Evolutionary conservation across 345 rosid genomes (phyloP).

Genomic region (Viola odorata): DNA sequence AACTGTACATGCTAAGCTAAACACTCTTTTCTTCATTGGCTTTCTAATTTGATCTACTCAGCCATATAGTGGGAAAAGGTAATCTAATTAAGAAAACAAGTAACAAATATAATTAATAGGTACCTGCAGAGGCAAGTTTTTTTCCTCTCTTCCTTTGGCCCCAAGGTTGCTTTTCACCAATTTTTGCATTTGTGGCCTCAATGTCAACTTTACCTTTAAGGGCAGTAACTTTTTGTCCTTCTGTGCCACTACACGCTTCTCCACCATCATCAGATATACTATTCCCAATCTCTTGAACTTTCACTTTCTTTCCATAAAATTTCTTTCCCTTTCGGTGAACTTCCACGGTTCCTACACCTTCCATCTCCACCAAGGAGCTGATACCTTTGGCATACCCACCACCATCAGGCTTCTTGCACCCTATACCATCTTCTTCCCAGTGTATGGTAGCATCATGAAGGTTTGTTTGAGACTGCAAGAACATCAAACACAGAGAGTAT

Average conservation of each 20-base stretch:
- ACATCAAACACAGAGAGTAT: conserved; percentile 27
- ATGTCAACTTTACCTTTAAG: conserved; percentile 37
- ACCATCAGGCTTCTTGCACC: conserved; percentile 32
- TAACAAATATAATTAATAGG: background rate
- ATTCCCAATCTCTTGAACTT: conserved; percentile 16
- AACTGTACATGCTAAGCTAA: background rate
- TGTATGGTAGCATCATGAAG: conserved; percentile 31
- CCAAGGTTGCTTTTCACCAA: conserved; percentile 32
- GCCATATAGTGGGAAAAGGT: background rate
- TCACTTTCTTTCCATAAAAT: conserved; percentile 47
- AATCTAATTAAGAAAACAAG: background rate
- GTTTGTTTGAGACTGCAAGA: conserved; percentile 28
- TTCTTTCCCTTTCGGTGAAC: conserved; percentile 54
- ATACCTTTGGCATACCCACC: conserved; percentile 38
- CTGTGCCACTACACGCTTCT: conserved; percentile 23
- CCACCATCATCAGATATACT: conserved; percentile 17
- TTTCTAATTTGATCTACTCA: no score
- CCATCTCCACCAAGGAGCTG: conserved; percentile 47
- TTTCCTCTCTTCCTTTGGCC: conserved; percentile 39
- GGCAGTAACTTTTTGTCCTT: conserved; percentile 18
- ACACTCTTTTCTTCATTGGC: background rate
- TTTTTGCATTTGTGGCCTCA: conserved; percentile 35
- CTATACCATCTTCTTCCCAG: conserved; percentile 37
- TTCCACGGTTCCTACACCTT: conserved; percentile 60
- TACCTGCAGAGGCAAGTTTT: conserved; percentile 20